Conservation (phyloP, 2,329 filamentous ascomycete species). For the Epichloe festucae region DNA sequence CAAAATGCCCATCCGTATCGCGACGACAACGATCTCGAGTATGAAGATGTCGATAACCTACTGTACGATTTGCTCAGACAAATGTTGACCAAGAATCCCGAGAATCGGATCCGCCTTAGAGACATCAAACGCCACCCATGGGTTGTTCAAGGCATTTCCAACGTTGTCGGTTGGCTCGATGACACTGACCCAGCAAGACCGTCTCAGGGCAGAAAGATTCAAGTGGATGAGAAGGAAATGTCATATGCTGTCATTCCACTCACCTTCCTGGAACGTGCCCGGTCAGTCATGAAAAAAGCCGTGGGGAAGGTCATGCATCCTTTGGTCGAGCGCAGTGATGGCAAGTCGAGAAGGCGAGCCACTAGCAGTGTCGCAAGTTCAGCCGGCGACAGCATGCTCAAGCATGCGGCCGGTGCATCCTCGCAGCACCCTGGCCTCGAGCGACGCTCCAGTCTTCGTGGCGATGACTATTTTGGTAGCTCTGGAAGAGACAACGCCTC, state of each 20-base stretch:
- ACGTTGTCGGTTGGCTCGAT: conserved; percentile 75
- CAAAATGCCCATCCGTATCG: conserved; percentile 55
- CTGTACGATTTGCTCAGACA: conserved; percentile 65
- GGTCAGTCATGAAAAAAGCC: conserved; percentile 61
- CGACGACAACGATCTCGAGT: conserved; percentile 63
- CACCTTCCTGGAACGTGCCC: conserved; percentile 72
- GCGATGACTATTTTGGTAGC: conserved; percentile 41
- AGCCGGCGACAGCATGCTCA: conserved; percentile 38
- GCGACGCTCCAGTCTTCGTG: conserved; percentile 39
- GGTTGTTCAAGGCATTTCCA: conserved; percentile 67
- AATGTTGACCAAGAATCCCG: conserved; percentile 80
- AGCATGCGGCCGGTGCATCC: conserved; percentile 31
- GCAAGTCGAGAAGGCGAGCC: conserved; percentile 39
- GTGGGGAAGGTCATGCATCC: conserved; percentile 51
- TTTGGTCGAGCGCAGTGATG: conserved; percentile 43
- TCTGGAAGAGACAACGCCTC: conserved; percentile 21
- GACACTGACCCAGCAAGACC: conserved; percentile 77
- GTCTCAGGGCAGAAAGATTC: conserved; percentile 71
- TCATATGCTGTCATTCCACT: conserved; percentile 82
- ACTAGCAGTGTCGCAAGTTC: conserved; percentile 54
- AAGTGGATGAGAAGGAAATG: conserved; percentile 84
- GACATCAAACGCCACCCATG: conserved; percentile 93
- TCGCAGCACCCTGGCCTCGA: conserved; percentile 40
- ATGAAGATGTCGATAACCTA: conserved; percentile 73
- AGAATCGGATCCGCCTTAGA: conserved; percentile 73